These are phyloP conservation scores for Hymenoscyphus infarciens DNA, from an alignment of 2,329 filamentous ascomycete species.

Conservation along the genomic window DNA sequence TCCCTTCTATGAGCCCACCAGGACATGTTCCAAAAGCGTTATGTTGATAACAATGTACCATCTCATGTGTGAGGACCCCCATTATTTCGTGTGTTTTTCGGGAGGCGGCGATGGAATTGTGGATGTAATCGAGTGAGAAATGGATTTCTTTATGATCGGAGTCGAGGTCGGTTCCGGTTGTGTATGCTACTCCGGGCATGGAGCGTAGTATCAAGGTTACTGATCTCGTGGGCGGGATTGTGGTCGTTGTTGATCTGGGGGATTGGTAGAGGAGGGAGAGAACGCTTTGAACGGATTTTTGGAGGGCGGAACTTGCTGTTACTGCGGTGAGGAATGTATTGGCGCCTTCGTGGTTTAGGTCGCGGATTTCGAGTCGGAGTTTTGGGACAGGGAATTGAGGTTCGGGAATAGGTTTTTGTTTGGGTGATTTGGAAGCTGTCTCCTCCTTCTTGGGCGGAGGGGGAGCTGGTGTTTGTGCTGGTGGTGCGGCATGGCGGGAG, in stretches of 20 bases:
- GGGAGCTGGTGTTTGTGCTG: conserved; percentile 5
- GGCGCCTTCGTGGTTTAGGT: conserved; percentile 58
- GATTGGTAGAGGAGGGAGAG: conserved; percentile 66
- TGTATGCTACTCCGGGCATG: conserved; percentile 87
- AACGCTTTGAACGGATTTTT: conserved; percentile 62
- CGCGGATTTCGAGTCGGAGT: conserved; percentile 56
- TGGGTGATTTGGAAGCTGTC: conserved; percentile 4
- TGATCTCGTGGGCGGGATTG: conserved; percentile 65
- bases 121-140: conserved; percentile 74
- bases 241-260: conserved; percentile 40
- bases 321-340: conserved; percentile 64
- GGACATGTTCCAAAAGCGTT: conserved; percentile 60
- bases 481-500: conserved; percentile 19
- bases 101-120: conserved; percentile 40
- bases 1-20: conserved; percentile 80
- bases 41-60: conserved; percentile 93
- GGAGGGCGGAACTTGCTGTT: conserved; percentile 59
- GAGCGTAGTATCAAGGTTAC: conserved; percentile 77
- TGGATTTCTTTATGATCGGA: conserved; percentile 90
- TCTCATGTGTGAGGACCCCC: conserved; percentile 85
- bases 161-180: conserved; percentile 74
- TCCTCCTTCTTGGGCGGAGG: conserved; percentile 1
- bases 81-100: conserved; percentile 61
- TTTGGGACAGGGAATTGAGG: conserved; percentile 46
- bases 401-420: conserved; percentile 1